Evolutionary conservation across 306 rosid genomes (phyloP), one percentile per base, ranked within the genome.

Genomic region (Lathyrus tuberosus): DNA sequence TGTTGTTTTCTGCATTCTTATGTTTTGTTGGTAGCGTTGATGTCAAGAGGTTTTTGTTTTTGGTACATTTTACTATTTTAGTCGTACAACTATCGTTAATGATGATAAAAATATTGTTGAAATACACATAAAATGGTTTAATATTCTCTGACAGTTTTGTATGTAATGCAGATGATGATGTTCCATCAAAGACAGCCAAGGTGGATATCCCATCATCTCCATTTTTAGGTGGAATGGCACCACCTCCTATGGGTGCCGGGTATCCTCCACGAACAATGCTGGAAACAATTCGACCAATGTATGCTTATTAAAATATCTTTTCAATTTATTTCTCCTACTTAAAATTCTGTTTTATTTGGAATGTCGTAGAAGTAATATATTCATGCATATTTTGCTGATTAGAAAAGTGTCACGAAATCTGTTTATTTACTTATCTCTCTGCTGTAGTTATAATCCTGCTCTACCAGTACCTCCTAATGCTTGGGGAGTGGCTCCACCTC

Each of bases 101-200:
- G 10, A 43, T 12, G 31, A 6, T 63, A 35, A 57, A 64, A 49
- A 68, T 28, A 28, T 61, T 58, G 22, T 10, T 3, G 10, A 28
- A 5, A 33, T 17, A 48, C 56, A 24, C 47, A 65, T 60, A 41
- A 40, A 67, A 31, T 41, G 44, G 44, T 14, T 64, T 51, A 53
- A n/a, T 70, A 37, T 57, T 61, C 42, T 68, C 78, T 71, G 49
- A 81, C 62, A 13, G 43, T 75, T 16, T 44, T 28, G 8, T 54
- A 4, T 68, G 62, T 63, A 56, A 41, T 79, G 82, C 84, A 95
- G 99, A 95, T 0, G 96, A 89, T 48, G 95, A 89, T 0, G 54
- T 61, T 81, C 83, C 91, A 43, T 86, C 97, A 28, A 95, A 95
- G 84, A 77, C 79, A 30, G 87, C 95, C 70, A 95, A 87, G 86